phyloP scores from a whole-genome alignment of 768 basidiomycete species.

The Lactifluus subvellereus region DNA sequence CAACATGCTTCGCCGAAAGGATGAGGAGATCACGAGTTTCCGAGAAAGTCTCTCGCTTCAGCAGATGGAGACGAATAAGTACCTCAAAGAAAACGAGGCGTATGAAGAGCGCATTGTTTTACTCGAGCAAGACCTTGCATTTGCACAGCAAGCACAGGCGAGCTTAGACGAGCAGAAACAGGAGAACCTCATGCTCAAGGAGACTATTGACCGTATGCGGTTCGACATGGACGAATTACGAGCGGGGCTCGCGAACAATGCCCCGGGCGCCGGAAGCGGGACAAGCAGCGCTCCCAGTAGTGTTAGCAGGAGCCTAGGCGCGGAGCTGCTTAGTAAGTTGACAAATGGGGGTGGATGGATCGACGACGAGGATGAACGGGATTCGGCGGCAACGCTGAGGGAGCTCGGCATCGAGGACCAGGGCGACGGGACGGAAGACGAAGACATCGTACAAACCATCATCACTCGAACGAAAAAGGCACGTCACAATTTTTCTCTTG shows the following conservation, averaged over 20 bases:
- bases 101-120: conserved; percentile 65
- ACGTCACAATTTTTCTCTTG: conserved; percentile 18
- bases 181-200: conserved; percentile 87
- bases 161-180: conserved; percentile 90
- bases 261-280: conserved; percentile 33
- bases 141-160: conserved; percentile 65
- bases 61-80: conserved; percentile 62
- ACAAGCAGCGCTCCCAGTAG: conserved; percentile 51
- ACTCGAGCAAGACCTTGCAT: conserved; percentile 65
- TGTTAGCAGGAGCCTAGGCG: conserved; percentile 69
- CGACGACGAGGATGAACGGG: conserved; percentile 35
- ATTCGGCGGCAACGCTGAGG: conserved; percentile 31
- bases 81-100: conserved; percentile 56
- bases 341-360: conserved; percentile 39
- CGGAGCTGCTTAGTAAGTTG: conserved; percentile 63
- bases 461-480: conserved; percentile 81
- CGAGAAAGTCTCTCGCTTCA: conserved; percentile 57
- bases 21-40: conserved; percentile 61
- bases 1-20: conserved; percentile 64
- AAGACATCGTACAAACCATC: conserved; percentile 81
- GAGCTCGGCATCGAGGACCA: conserved; percentile 39
- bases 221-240: conserved; percentile 94
- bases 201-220: conserved; percentile 92
- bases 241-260: conserved; percentile 37
- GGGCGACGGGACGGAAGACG: conserved; percentile 53